These are phyloP conservation scores for Malassezia sympodialis DNA, from an alignment of 1,284 basidiomycete species.

Conservation along the genomic window DNA sequence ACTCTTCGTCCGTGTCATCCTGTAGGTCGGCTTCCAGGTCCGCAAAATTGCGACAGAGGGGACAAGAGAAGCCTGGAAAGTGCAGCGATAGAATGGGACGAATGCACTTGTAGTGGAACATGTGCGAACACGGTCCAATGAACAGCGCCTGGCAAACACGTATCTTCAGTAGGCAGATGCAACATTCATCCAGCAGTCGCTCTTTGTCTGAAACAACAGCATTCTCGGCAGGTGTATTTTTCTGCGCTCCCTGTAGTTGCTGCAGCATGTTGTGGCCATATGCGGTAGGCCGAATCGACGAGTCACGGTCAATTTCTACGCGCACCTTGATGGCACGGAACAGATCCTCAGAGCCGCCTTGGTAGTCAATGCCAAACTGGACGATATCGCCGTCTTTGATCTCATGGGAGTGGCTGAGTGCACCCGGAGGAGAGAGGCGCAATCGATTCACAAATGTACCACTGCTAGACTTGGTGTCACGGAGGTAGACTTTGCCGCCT, in stretches of 20 bases:
- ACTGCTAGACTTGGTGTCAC: conserved; percentile 77
- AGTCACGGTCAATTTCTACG: conserved; percentile 68
- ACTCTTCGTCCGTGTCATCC: conserved; percentile 35
- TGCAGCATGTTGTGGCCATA: conserved; percentile 82
- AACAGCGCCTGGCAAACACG: conserved; percentile 92
- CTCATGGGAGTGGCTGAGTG: conserved; percentile 62
- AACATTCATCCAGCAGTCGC: conserved; percentile 36
- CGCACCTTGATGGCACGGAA: conserved; percentile 97
- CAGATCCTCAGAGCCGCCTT: conserved; percentile 92
- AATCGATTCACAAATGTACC: conserved; percentile 97
- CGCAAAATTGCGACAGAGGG: conserved; percentile 71
- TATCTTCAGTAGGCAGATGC: conserved; percentile 65
- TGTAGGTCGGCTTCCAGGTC: conserved; percentile 95
- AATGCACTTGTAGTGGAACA: conserved; percentile 98
- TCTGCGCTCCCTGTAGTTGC: conserved; percentile 57
- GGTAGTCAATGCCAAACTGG: conserved; percentile 94
- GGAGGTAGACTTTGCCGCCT: conserved; percentile 66
- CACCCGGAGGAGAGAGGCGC: conserved; percentile 69
- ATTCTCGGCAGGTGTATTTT: conserved; percentile 5
- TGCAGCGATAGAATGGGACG: conserved; percentile 73
- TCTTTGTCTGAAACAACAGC: neutral
- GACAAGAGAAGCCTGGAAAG: conserved; percentile 87
- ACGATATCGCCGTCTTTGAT: conserved; percentile 89
- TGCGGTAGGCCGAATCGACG: conserved; percentile 75
- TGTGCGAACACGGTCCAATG: conserved; percentile 74